These are phyloP conservation scores for Yarrowia sp. DNA, from an alignment of 805 yeast species.

Conservation along the genomic window DNA sequence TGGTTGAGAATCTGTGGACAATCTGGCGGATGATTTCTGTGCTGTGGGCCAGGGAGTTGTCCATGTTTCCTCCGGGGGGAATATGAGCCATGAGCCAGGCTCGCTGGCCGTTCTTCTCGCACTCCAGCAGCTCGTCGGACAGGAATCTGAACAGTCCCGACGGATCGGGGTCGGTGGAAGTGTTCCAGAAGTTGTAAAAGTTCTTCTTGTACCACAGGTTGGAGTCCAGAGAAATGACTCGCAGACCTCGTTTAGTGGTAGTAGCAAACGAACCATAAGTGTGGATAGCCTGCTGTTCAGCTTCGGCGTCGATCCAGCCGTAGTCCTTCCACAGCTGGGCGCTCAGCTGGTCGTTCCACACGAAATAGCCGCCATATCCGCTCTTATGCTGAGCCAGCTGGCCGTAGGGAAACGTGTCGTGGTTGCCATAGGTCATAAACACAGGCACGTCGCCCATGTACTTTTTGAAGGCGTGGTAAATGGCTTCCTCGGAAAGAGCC, in stretches of 20 bases:
- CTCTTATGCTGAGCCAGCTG: constrained; percentile 64
- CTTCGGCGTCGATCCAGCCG: constrained; percentile 54
- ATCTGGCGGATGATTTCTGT: constrained; percentile 62
- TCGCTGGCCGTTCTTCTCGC: constrained; percentile 63
- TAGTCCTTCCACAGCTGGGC: constrained; percentile 58
- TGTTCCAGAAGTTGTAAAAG: constrained; percentile 60
- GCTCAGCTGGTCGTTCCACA: constrained; percentile 58
- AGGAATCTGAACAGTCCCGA: constrained; percentile 70
- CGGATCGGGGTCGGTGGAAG: constrained; percentile 58
- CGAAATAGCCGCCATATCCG: constrained; percentile 54
- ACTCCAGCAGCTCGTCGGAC: constrained; percentile 65
- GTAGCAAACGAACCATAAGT: constrained; percentile 67
- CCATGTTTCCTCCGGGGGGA: constrained; percentile 57
- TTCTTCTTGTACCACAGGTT: constrained; percentile 72
- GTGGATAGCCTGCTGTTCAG: constrained; percentile 50
- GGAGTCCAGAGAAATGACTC: constrained; percentile 68
- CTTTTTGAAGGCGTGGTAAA: constrained; percentile 61
- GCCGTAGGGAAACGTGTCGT: constrained; percentile 76
- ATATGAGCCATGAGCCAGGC: constrained; percentile 80
- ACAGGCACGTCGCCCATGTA: constrained; percentile 61
- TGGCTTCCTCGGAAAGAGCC: constrained; percentile 59
- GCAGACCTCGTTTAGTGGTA: constrained; percentile 63
- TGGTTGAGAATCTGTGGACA: constrained; percentile 67
- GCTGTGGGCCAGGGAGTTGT: constrained; percentile 67
- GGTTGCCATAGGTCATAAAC: constrained; percentile 70